phyloP scores from a whole-genome alignment of 176 grass and related monocot genomes.

The Juncus inflexus region DNA sequence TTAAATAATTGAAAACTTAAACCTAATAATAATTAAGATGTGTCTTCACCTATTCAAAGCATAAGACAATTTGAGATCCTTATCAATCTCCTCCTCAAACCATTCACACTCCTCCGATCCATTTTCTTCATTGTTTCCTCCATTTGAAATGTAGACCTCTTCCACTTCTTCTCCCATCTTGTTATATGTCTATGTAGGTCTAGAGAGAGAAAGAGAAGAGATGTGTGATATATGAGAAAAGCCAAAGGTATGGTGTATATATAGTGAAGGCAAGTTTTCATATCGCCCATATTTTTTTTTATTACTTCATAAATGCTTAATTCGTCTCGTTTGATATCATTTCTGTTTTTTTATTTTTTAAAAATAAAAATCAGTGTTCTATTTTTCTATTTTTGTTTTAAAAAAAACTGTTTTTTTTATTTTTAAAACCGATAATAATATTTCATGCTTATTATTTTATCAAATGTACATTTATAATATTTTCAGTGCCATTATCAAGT shows the following conservation, averaged over 20 bases:
- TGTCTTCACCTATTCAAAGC: constrained; percentile 50
- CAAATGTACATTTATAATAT: no score
- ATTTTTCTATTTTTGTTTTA: not conserved
- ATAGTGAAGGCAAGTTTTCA: not conserved
- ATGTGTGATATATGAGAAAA: not conserved
- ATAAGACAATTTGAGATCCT: constrained; percentile 53
- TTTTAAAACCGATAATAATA: not conserved
- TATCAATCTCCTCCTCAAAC: constrained; percentile 61
- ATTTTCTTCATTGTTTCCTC: constrained; percentile 8
- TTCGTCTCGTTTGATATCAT: not conserved
- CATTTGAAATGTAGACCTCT: constrained; percentile 24
- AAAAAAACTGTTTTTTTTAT: not conserved
- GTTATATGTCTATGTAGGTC: not conserved
- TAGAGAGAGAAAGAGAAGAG: constrained; percentile 1
- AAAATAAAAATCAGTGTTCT: no score
- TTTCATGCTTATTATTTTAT: not conserved
- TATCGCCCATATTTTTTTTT: no score
- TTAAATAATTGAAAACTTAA: not conserved
- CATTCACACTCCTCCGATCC: constrained; percentile 30
- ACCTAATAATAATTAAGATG: not conserved
- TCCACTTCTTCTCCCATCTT: constrained; percentile 31
- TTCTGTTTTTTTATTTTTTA: no score
- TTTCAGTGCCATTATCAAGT: no score
- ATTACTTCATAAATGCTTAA: no score
- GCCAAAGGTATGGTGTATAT: constrained; percentile 17